Evolutionary conservation across 2,329 filamentous ascomycete species (phyloP), one percentile per base, ranked within the genome.

Genomic region (Aspergillus novoparasiticus): DNA sequence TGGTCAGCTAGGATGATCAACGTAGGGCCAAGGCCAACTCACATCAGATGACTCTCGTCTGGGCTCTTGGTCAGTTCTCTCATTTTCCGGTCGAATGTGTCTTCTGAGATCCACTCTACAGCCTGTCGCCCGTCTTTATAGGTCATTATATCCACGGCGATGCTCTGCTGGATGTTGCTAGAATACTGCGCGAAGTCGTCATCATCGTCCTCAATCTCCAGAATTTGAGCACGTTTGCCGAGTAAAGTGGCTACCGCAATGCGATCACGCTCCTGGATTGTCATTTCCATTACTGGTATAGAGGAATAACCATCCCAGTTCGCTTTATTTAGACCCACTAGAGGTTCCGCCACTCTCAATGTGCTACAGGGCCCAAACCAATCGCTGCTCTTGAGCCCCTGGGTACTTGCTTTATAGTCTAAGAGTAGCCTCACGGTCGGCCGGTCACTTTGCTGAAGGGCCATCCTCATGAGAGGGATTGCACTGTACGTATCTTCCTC

Each of bases 281-380:
- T 57, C 59, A 66, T 62, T 19, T 63, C 30, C 63, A 65, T 63
- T 26, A 66, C 36, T 6, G 65, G 65, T n/a, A 66, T 61, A 0
- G 60, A 61, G 19, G 21, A 57, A n/a, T 46, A 43, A 19, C 54
- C 59, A 14, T 41, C 53, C 19, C 19, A 45, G 34, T 45, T 11
- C 16, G 30, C 12, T 4, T 39, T 51, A 21, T 50, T 39, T 11
- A 57, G 21, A 6, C 50, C 36, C 45, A 57, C n/a, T 21, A 59
- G 19, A 54, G 61, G 59, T 6, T 51, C 43, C 3, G 55, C 28
- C 10, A 36, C 39, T 10, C 53, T 62, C 6, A 36, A 23, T 14
- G 58, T 59, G 56, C 65, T 66, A 57, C 65, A 66, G 4, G 65
- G 65, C 3, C 65, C 65, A 16, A 66, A 66, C 65, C 65, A 66